These are phyloP conservation scores for Aspergillus brasiliensis DNA, from an alignment of 2,329 filamentous ascomycete genomes.

Conservation along the genomic window DNA sequence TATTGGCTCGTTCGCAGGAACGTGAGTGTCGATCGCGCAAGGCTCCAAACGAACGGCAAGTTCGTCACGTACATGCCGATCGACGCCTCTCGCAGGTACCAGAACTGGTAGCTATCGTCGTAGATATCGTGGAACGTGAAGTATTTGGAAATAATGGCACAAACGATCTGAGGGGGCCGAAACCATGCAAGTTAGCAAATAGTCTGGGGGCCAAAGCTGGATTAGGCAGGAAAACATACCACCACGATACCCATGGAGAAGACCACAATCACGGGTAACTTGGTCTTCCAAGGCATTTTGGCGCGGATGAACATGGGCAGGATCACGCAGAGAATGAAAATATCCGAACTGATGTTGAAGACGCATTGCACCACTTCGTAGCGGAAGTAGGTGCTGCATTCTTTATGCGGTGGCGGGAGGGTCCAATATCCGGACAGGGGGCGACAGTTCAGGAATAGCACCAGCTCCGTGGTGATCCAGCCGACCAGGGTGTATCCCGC, in stretches of 20 bases:
- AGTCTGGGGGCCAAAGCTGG: neutral
- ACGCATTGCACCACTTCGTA: neutral
- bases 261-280: conserved; percentile 2
- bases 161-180: neutral
- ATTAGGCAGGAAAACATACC: neutral
- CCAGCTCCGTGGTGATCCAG: conserved; percentile 5
- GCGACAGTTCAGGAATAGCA: conserved; percentile 3
- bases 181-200: neutral
- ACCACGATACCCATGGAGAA: conserved; percentile 8
- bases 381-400: neutral
- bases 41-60: conserved; percentile 4
- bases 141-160: conserved; percentile 5
- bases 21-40: neutral
- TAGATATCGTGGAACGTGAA: conserved; percentile 4
- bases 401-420: neutral
- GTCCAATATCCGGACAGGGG: conserved; percentile 5
- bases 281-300: conserved; percentile 4
- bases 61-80: conserved; percentile 10
- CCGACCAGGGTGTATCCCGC: neutral
- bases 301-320: conserved; percentile 3
- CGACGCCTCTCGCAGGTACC: conserved; percentile 5
- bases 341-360: conserved; percentile 2
- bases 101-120: conserved; percentile 7
- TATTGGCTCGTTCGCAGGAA: conserved; percentile 6
- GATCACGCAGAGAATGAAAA: conserved; percentile 1